Conservation (phyloP, 1,284 basidiomycete genomes). For the Trichosporon sp. region DNA sequence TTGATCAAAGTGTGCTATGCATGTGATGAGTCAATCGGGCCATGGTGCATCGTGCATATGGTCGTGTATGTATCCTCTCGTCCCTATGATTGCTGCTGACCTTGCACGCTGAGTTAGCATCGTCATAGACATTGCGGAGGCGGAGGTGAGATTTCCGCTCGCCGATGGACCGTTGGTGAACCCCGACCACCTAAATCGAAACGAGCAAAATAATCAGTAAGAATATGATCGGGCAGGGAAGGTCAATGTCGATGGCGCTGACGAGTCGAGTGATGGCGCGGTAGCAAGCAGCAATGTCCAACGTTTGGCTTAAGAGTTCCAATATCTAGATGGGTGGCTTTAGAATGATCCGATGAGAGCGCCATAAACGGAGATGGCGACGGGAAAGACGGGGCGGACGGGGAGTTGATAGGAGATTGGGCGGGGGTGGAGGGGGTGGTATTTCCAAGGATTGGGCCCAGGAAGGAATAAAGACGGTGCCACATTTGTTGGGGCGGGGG, state of each 20-base stretch:
- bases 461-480: not conserved
- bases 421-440: too few species aligned
- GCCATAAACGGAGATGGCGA: not conserved
- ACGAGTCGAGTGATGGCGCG: not conserved
- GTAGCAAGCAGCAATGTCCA: not conserved
- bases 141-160: not conserved
- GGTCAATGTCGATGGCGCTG: not conserved
- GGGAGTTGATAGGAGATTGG: not conserved
- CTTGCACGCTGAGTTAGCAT: too few species aligned
- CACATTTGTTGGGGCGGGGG: constrained; percentile 9
- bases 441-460: not conserved
- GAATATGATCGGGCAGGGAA: too few species aligned
- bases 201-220: too few species aligned
- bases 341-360: not conserved
- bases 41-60: too few species aligned
- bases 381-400: not conserved
- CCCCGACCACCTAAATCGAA: too few species aligned
- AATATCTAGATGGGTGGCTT: not conserved
- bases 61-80: too few species aligned
- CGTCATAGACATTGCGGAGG: not conserved
- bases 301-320: not conserved
- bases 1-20: not conserved
- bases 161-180: not conserved
- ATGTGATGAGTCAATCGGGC: not conserved
- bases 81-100: too few species aligned